These are phyloP conservation scores for Acorus gramineus DNA, from an alignment of 106 monocot genomes.

Conservation along the genomic window DNA sequence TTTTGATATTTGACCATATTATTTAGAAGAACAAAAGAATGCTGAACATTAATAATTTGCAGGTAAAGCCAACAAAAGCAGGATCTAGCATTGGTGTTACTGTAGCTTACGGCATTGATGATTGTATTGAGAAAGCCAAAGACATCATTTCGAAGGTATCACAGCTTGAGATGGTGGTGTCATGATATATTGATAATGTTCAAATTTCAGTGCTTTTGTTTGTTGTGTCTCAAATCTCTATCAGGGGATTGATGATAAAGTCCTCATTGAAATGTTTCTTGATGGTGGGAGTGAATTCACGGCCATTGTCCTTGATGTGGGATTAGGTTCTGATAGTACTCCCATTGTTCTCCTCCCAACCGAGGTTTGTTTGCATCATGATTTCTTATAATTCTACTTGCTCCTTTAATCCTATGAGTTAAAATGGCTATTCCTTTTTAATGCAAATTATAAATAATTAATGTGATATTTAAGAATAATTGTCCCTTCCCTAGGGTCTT, in stretches of 20 bases:
- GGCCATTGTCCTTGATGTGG: constrained; percentile 76
- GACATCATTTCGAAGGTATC: constrained; percentile 50
- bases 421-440: too few species aligned
- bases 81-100: constrained; percentile 91
- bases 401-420: background rate
- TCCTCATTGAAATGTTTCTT: constrained; percentile 74
- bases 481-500: too few species aligned
- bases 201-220: background rate
- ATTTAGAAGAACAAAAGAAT: background rate
- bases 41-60: constrained; percentile 3
- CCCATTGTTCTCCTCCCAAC: constrained; percentile 84
- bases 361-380: constrained; percentile 37
- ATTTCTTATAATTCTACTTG: background rate
- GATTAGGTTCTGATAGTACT: constrained; percentile 29
- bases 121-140: constrained; percentile 59
- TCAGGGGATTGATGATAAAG: constrained; percentile 79
- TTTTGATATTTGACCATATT: background rate
- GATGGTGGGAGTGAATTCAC: constrained; percentile 90
- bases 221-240: background rate
- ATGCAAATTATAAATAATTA: too few species aligned
- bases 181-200: background rate
- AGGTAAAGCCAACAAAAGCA: constrained; percentile 84
- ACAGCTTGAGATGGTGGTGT: background rate
- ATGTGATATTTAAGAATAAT: too few species aligned
- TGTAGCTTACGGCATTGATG: constrained; percentile 76